Evolutionary conservation across 83 land plant genomes (phyloP).

Genomic region (Isoetes engelmannii): DNA sequence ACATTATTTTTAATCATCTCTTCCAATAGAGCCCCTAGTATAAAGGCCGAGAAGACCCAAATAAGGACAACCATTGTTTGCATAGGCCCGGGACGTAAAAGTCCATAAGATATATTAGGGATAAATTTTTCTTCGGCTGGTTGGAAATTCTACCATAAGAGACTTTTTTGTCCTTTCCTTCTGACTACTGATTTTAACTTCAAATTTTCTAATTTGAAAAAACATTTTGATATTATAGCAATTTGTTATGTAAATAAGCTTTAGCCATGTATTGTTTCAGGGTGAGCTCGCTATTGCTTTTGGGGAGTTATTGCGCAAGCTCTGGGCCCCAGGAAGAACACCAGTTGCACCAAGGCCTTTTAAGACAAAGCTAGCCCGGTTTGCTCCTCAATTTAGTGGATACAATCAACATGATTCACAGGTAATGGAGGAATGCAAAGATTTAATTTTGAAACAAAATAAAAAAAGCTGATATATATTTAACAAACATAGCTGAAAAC

Average conservation of each 20-base stretch:
- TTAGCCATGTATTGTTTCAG: constrained; percentile 22
- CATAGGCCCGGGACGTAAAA: too few relatives aligned
- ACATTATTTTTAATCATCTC: too few relatives aligned
- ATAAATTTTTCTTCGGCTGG: too few relatives aligned
- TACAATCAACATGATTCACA: constrained; percentile 95
- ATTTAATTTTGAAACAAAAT: too few relatives aligned
- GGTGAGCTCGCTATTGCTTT: constrained; percentile 90
- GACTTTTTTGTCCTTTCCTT: not conserved
- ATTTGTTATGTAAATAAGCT: not conserved
- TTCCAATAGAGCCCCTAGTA: too few relatives aligned
- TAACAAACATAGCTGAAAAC: too few relatives aligned
- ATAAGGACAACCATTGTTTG: too few relatives aligned
- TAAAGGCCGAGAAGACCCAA: too few relatives aligned
- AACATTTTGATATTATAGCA: not conserved
- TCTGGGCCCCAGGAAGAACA: constrained; percentile 81
- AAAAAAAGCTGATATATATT: too few relatives aligned
- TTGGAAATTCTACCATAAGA: not conserved
- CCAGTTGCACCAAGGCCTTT: constrained; percentile 79
- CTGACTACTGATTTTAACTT: not conserved
- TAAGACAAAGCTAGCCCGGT: constrained; percentile 79
- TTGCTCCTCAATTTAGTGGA: constrained; percentile 94
- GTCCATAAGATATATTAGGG: too few relatives aligned
- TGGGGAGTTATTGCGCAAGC: constrained; percentile 75
- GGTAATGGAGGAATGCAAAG: constrained; percentile 23
- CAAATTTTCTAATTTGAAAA: constrained; percentile 1